These are phyloP conservation scores for Epichloe festucae DNA, from an alignment of 2,329 filamentous ascomycete species.

Conservation along the genomic window DNA sequence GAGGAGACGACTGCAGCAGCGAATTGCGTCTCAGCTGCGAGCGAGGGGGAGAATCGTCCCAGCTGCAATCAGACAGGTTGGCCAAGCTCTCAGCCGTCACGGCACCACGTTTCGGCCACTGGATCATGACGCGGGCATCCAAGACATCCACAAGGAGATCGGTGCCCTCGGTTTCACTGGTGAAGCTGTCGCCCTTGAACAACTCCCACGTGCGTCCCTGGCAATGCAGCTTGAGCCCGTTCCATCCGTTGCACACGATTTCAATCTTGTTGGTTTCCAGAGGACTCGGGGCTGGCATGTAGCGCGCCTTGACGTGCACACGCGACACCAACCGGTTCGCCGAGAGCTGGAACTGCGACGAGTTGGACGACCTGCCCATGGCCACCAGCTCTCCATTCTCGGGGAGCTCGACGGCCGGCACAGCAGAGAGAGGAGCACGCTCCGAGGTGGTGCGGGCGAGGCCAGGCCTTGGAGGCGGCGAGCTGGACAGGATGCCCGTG, in stretches of 20 bases:
- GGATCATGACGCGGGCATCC: slow-evolving; percentile 76
- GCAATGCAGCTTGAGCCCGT: slow-evolving; percentile 86
- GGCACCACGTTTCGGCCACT: slow-evolving; percentile 59
- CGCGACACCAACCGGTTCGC: slow-evolving; percentile 86
- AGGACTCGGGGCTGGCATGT: slow-evolving; percentile 54
- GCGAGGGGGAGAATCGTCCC: slow-evolving; percentile 49
- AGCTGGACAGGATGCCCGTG: slow-evolving; percentile 80
- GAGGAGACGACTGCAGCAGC: slow-evolving; percentile 46
- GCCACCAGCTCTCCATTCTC: slow-evolving; percentile 68
- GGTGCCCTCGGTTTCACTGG: slow-evolving; percentile 72
- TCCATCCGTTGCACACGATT: slow-evolving; percentile 89
- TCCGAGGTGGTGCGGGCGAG: slow-evolving; percentile 55
- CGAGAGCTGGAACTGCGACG: slow-evolving; percentile 88
- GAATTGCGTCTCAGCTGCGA: slow-evolving; percentile 18
- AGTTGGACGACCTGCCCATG: slow-evolving; percentile 90
- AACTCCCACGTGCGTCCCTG: slow-evolving; percentile 78
- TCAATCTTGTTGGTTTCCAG: slow-evolving; percentile 69
- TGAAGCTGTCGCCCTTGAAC: slow-evolving; percentile 77
- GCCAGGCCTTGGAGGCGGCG: slow-evolving; percentile 46
- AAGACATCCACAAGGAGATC: slow-evolving; percentile 96
- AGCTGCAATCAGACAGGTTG: slow-evolving; percentile 52
- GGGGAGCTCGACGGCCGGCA: slow-evolving; percentile 71
- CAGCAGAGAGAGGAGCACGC: slow-evolving; percentile 66
- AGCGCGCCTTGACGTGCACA: slow-evolving; percentile 81
- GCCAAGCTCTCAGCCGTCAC: slow-evolving; percentile 26